phyloP scores from a whole-genome alignment of 768 basidiomycete species.

The Paxillus ammoniavirescens region DNA sequence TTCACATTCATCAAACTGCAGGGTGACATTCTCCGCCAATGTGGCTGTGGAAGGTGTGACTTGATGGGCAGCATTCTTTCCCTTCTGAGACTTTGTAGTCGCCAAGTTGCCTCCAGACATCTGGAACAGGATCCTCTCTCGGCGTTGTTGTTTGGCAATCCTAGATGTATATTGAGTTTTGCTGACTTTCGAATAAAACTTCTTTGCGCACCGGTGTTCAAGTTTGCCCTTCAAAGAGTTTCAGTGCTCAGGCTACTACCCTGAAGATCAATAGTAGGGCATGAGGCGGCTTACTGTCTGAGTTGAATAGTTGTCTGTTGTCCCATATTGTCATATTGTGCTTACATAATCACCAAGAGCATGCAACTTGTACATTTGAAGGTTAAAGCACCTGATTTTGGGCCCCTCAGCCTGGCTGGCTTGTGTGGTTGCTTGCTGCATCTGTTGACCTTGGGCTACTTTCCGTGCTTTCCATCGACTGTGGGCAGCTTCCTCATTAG shows the following conservation, averaged over 20 bases:
- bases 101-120: not conserved
- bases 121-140: conserved; percentile 6
- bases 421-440: too few species aligned
- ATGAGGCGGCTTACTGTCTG: conserved; percentile 22
- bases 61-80: not conserved
- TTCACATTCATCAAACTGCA: not conserved
- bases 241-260: too few species aligned
- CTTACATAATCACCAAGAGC: conserved; percentile 32
- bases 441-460: not conserved
- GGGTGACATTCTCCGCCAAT: not conserved
- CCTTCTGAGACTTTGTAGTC: not conserved
- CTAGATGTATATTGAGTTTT: conserved; percentile 28
- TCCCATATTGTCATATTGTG: conserved; percentile 27
- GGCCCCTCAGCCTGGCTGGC: not conserved
- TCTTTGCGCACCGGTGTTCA: conserved; percentile 36
- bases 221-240: conserved; percentile 32
- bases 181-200: conserved; percentile 34
- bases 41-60: not conserved
- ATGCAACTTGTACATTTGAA: conserved; percentile 33
- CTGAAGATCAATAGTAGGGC: too few species aligned
- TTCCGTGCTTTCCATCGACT: not conserved
- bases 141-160: conserved; percentile 26
- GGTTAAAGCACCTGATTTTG: conserved; percentile 1
- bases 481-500: conserved; percentile 6
- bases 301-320: conserved; percentile 37